phyloP scores from a whole-genome alignment of 176 grass and related monocot genomes.

The Cenchrus fungigraminus region DNA sequence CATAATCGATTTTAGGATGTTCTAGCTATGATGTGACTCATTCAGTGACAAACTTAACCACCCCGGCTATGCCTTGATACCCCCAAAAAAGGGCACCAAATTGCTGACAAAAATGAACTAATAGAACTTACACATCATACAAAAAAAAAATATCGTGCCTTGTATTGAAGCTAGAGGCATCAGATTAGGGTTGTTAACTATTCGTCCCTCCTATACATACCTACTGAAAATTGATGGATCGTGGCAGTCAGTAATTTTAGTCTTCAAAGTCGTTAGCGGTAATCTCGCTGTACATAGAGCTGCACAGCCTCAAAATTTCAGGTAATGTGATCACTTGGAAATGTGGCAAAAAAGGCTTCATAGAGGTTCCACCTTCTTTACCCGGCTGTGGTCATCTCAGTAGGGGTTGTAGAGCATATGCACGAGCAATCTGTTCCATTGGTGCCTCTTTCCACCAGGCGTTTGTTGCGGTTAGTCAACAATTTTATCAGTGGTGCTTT shows the following conservation, averaged over 20 bases:
- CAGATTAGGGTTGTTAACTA: neutral
- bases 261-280: neutral
- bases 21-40: too few relatives aligned
- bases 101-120: constrained; percentile 11
- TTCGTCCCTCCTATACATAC: constrained; percentile 29
- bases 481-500: constrained; percentile 81
- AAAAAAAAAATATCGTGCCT: neutral
- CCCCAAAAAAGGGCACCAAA: neutral
- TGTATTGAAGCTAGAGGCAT: neutral
- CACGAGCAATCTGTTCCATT: constrained; percentile 77
- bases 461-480: constrained; percentile 86
- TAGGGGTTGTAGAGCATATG: constrained; percentile 62
- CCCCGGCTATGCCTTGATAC: too few relatives aligned
- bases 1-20: too few relatives aligned
- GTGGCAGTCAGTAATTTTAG: neutral
- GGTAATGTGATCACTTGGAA: neutral
- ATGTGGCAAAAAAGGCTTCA: neutral
- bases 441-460: constrained; percentile 57
- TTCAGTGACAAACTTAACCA: too few relatives aligned
- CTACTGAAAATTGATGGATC: constrained; percentile 39
- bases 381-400: constrained; percentile 32
- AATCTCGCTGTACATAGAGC: constrained; percentile 32
- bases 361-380: constrained; percentile 30
- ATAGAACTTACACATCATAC: neutral
- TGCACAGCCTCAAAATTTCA: constrained; percentile 28